phyloP scores from a whole-genome alignment of 257 asterid genomes.

The Mentha longifolia region DNA sequence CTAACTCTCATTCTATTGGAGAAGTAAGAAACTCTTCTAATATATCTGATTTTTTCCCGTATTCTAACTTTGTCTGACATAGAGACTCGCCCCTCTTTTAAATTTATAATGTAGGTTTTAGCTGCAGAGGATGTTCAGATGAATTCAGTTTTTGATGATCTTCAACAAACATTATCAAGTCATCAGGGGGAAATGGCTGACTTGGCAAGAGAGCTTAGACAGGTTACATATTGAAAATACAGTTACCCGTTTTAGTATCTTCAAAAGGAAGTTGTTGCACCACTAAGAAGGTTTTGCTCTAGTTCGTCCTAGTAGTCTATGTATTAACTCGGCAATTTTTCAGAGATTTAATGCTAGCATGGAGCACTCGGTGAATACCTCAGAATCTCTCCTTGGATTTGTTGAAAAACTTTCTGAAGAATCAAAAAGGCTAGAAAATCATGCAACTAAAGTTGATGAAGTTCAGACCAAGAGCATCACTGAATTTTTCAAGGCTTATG shows the following conservation, averaged over 20 bases:
- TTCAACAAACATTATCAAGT: slow-evolving; percentile 58
- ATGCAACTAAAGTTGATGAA: slow-evolving; percentile 58
- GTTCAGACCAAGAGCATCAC: slow-evolving; percentile 57
- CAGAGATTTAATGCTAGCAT: slow-evolving; percentile 65
- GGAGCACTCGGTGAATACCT: slow-evolving; percentile 54
- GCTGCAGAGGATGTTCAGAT: slow-evolving; percentile 59
- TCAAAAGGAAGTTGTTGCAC: not conserved
- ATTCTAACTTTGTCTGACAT: slow-evolving; percentile 11
- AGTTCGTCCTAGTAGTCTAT: slow-evolving; percentile 11
- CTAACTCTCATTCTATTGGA: slow-evolving; percentile 53
- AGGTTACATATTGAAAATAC: slow-evolving; percentile 50
- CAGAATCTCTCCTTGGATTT: slow-evolving; percentile 54
- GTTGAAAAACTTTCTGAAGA: slow-evolving; percentile 61
- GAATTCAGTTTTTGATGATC: slow-evolving; percentile 61
- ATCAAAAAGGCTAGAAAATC: slow-evolving; percentile 61
- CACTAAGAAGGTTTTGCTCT: slow-evolving; percentile 2
- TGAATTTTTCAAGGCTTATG: slow-evolving; percentile 69
- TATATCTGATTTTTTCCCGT: not conserved
- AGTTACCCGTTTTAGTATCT: slow-evolving; percentile 17
- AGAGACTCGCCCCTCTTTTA: slow-evolving; percentile 18
- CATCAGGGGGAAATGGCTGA: slow-evolving; percentile 77
- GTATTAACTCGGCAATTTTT: slow-evolving; percentile 28
- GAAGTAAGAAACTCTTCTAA: slow-evolving; percentile 53
- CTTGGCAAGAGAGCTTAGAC: slow-evolving; percentile 77
- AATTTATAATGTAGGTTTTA: slow-evolving; percentile 50